Evolutionary conservation across 2,329 filamentous ascomycete species (phyloP).

Genomic region (Paraphaeosphaeria minitans): DNA sequence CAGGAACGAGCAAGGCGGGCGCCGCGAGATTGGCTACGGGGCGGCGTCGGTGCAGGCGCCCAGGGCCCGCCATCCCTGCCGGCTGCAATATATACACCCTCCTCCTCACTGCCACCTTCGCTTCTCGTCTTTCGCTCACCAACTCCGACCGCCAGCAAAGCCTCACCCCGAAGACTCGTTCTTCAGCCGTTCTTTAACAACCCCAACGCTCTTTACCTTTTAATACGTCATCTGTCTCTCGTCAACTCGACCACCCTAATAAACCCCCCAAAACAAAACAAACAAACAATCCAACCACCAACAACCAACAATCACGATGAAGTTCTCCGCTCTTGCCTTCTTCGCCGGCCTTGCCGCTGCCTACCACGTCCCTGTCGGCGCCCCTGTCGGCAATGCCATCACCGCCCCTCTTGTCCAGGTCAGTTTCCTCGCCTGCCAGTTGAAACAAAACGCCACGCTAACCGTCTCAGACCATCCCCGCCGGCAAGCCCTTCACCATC

Average conservation of each 20-base stretch:
- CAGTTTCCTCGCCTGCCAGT: slow-evolving; percentile 19
- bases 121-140: slow-evolving; percentile 7
- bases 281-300: too few relatives aligned
- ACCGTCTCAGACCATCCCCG: slow-evolving; percentile 54
- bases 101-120: slow-evolving; percentile 6
- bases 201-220: slow-evolving; percentile 25
- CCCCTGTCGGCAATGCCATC: slow-evolving; percentile 61
- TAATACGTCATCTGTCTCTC: slow-evolving; percentile 25
- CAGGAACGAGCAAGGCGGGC: slow-evolving; percentile 16
- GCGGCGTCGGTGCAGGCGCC: not conserved
- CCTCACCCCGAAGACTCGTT: slow-evolving; percentile 23
- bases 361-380: slow-evolving; percentile 34
- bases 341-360: slow-evolving; percentile 58
- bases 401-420: slow-evolving; percentile 55
- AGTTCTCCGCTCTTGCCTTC: slow-evolving; percentile 53
- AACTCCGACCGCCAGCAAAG: slow-evolving; percentile 11
- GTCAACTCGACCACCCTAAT: slow-evolving; percentile 25
- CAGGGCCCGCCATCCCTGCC: slow-evolving; percentile 1
- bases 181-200: slow-evolving; percentile 33
- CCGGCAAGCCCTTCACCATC: slow-evolving; percentile 61
- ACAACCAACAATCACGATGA: slow-evolving; percentile 34
- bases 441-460: slow-evolving; percentile 11
- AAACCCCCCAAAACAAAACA: slow-evolving; percentile 32
- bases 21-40: slow-evolving; percentile 4
- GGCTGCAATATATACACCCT: slow-evolving; percentile 1